Conservation (phyloP, 305 asterid genomes). For the Fraxinus sp. region DNA sequence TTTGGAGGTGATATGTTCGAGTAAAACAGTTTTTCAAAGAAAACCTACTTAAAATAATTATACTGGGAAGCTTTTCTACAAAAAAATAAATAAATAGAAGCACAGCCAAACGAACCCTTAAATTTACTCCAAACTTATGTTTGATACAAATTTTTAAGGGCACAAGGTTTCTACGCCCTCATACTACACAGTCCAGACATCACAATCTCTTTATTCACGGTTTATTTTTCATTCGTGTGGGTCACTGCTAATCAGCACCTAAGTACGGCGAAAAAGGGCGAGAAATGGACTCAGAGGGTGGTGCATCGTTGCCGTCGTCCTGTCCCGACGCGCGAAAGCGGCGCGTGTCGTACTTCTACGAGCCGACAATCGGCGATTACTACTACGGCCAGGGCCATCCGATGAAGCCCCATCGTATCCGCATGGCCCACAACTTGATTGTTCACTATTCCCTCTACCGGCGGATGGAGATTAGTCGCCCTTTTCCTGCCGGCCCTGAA, state of each 20-base stretch:
- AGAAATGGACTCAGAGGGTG: slow-evolving; percentile 25
- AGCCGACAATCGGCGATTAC: slow-evolving; percentile 41
- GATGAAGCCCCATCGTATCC: slow-evolving; percentile 50
- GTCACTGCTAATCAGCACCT: background rate
- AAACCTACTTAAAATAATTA: too few species aligned
- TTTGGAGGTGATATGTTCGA: too few species aligned
- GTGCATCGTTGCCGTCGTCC: slow-evolving; percentile 35
- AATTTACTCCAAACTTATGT: too few species aligned
- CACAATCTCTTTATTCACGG: background rate
- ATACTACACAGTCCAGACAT: background rate
- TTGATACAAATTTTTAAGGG: too few species aligned
- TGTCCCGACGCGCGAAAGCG: slow-evolving; percentile 44
- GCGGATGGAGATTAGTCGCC: slow-evolving; percentile 41
- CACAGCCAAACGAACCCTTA: too few species aligned
- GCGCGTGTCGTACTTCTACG: slow-evolving; percentile 45
- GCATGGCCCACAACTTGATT: slow-evolving; percentile 47
- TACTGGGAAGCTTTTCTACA: too few species aligned
- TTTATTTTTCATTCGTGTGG: background rate
- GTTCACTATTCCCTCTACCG: slow-evolving; percentile 42
- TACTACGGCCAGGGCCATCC: slow-evolving; percentile 56
- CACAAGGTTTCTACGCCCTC: too few species aligned
- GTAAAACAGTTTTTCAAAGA: too few species aligned
- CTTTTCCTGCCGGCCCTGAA: slow-evolving; percentile 33
- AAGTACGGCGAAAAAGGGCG: background rate
- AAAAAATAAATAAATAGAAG: too few species aligned